Percentiles rank a stretch among this genome's conserved stretches.
Evolutionary conservation across 306 rosid genomes (phyloP).

Genomic region (Vigna trinervia): DNA sequence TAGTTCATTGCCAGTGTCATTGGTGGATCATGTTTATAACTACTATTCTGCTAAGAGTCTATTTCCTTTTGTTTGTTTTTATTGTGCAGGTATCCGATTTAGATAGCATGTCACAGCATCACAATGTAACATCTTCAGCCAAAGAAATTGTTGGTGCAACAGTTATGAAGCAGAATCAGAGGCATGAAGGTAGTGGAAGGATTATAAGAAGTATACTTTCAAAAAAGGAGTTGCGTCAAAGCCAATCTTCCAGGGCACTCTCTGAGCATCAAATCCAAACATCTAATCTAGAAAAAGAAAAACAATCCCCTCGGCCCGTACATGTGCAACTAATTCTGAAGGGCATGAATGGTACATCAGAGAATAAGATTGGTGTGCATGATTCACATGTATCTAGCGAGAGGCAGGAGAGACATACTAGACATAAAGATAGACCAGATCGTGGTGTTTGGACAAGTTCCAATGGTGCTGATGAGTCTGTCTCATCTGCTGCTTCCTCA

Average conservation of each 20-base stretch:
- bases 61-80: constrained; percentile 34
- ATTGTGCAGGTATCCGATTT: constrained; percentile 52
- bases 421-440: constrained; percentile 66
- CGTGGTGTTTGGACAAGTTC: constrained; percentile 63
- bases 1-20: constrained; percentile 33
- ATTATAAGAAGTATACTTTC: constrained; percentile 66
- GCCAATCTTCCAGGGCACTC: constrained; percentile 55
- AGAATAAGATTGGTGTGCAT: constrained; percentile 53
- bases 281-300: constrained; percentile 60
- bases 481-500: constrained; percentile 47
- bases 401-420: constrained; percentile 60
- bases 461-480: constrained; percentile 60
- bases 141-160: constrained; percentile 47
- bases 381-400: constrained; percentile 58
- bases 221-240: constrained; percentile 63
- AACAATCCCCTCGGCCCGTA: constrained; percentile 51
- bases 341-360: constrained; percentile 61
- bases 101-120: constrained; percentile 48
- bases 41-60: constrained; percentile 30
- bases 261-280: constrained; percentile 59
- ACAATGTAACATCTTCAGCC: constrained; percentile 51
- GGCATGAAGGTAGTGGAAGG: constrained; percentile 61
- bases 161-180: constrained; percentile 59
- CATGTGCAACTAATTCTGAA: constrained; percentile 63
- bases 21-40: constrained; percentile 14